phyloP scores from a whole-genome alignment of 1,139 yeast genomes.

The Yamadazyma buinensis region DNA sequence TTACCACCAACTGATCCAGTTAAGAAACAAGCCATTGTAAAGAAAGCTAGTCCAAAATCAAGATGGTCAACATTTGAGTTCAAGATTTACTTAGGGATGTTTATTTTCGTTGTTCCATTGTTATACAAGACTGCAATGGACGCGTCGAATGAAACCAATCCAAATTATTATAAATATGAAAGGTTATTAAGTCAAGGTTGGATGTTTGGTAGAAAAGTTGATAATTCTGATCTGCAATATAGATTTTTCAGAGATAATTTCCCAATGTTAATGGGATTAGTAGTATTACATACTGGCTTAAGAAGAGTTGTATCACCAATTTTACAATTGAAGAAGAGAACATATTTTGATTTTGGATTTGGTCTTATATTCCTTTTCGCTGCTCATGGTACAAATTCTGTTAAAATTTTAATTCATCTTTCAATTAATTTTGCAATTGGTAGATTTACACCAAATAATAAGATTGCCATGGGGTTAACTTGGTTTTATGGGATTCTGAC shows the following conservation, averaged over 20 bases:
- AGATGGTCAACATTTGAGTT: slow-evolving; percentile 79
- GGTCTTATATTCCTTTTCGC: slow-evolving; percentile 68
- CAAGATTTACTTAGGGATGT: slow-evolving; percentile 57
- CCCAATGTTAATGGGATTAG: slow-evolving; percentile 52
- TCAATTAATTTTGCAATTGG: slow-evolving; percentile 53
- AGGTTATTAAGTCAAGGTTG: slow-evolving; percentile 65
- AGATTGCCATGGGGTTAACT: slow-evolving; percentile 34
- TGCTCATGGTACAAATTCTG: slow-evolving; percentile 74
- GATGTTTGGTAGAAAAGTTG: slow-evolving; percentile 78
- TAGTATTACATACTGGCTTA: slow-evolving; percentile 49
- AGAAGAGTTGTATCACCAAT: slow-evolving; percentile 33
- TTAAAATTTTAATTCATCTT: slow-evolving; percentile 60
- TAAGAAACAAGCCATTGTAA: slow-evolving; percentile 38
- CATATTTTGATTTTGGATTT: slow-evolving; percentile 65
- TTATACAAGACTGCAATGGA: slow-evolving; percentile 80
- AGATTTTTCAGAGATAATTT: slow-evolving; percentile 82
- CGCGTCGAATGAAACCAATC: slow-evolving; percentile 73
- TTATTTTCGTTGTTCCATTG: slow-evolving; percentile 69
- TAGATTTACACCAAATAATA: slow-evolving; percentile 29
- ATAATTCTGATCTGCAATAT: slow-evolving; percentile 89
- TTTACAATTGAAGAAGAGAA: slow-evolving; percentile 28
- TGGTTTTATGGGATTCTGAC: slow-evolving; percentile 81
- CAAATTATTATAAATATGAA: slow-evolving; percentile 66
- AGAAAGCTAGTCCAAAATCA: slow-evolving; percentile 45
- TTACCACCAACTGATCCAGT: slow-evolving; percentile 48